phyloP scores from a whole-genome alignment of 2,329 filamentous ascomycete genomes.

The Verticillium alfalfae region DNA sequence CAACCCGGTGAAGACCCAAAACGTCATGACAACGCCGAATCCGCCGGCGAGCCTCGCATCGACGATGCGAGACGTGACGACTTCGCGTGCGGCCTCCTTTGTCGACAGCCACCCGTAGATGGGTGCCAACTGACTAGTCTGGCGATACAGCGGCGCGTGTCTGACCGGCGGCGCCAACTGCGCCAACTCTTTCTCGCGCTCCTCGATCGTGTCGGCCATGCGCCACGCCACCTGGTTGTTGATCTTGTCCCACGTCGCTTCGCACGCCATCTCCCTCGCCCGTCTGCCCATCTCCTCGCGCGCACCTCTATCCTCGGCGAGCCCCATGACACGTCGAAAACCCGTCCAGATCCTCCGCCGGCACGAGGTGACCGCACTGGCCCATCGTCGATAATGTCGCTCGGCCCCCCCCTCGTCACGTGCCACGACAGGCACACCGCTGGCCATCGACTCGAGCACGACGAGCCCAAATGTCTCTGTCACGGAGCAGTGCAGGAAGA shows the following conservation, averaged over 20 bases:
- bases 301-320: constrained; percentile 39
- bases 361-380: constrained; percentile 55
- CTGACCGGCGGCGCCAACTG: constrained; percentile 2
- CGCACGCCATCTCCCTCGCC: constrained; percentile 51
- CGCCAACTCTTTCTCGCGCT: constrained; percentile 29
- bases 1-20: constrained; percentile 42
- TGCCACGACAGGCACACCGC: constrained; percentile 63
- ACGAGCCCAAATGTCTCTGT: constrained; percentile 70
- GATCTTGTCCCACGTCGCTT: constrained; percentile 67
- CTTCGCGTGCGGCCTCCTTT: constrained; percentile 30
- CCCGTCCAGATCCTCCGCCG: constrained; percentile 50
- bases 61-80: constrained; percentile 28
- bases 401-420: constrained; percentile 63
- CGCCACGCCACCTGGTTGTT: constrained; percentile 65
- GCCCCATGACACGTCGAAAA: constrained; percentile 49
- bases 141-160: constrained; percentile 6
- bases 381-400: constrained; percentile 59
- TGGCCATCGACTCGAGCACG: constrained; percentile 66
- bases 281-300: constrained; percentile 38
- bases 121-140: constrained; percentile 26
- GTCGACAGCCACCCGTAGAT: constrained; percentile 39
- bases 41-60: constrained; percentile 39
- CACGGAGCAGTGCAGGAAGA: constrained; percentile 68
- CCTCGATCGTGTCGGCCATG: constrained; percentile 48
- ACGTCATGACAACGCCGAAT: constrained; percentile 38